Evolutionary conservation across 768 basidiomycete species (phyloP), one percentile per base, ranked within the genome.

Genomic region (Psilocybe sp.): DNA sequence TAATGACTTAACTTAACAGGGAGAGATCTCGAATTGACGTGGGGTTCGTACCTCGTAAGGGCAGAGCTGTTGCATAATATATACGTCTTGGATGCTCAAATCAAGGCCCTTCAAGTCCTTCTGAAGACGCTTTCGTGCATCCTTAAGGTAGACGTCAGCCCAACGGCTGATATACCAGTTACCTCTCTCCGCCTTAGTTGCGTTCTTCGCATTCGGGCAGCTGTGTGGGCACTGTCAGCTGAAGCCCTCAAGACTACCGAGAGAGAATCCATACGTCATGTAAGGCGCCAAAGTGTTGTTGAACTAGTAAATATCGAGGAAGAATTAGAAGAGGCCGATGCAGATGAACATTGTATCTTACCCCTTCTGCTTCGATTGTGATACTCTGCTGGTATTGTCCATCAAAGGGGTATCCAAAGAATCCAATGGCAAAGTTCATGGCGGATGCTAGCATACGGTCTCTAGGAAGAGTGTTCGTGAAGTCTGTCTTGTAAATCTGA

Each of bases 261-360:
- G 20, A 28, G 36, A 20, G 28, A 32, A 34, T 16, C 63, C 75
- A 40, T 59, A 89, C 72, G 89, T 91, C 50, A 78, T 77, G 56
- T 93, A 94, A 3, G 93, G 93, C 0, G 92, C 78, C 4, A 97
- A 80, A 1, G 93, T 93, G 63, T 88, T 89, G 67, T 91, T 92
- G 61, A 86, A 89, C 78, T 87, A 42, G 7, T 52, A 38, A n/a
- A 8, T 15, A 45, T 19, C 28, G n/a, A 46, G 10, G 31, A 18
- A 31, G 32, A 15, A 44, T 28, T 51, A 59, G 50, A 60, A 51
- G 47, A 62, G 40, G 11, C 14, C 18, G 19, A 36, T 13, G 23
- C 33, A 18, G n/a, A 42, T 14, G 20, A 8, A 11, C 35, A 20
- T 31, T 8, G 31, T 23, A 11, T 35, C 46, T 53, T 71, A 75